Evolutionary conservation across 2,329 filamentous ascomycete genomes (phyloP).

Genomic region (Hypoxylon sp.): DNA sequence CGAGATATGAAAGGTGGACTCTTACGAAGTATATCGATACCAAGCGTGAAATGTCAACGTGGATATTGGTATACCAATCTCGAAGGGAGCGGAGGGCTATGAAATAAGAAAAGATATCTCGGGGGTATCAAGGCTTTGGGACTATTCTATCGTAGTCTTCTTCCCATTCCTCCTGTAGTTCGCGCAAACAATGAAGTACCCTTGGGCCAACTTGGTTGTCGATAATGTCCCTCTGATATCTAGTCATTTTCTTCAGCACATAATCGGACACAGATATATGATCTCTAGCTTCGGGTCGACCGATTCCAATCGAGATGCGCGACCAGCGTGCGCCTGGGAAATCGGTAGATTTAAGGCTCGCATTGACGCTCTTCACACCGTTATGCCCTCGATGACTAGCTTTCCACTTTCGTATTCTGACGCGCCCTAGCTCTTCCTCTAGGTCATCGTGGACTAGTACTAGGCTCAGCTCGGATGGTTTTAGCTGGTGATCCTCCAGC

Average conservation of each 20-base stretch:
- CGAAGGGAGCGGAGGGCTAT: not conserved
- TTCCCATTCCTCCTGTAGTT: conserved; percentile 61
- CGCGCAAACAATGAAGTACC: conserved; percentile 66
- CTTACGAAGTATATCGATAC: not conserved
- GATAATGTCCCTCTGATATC: conserved; percentile 65
- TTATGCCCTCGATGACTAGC: conserved; percentile 80
- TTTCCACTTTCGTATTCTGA: conserved; percentile 75
- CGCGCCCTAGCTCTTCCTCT: conserved; percentile 77
- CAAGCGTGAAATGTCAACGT: not conserved
- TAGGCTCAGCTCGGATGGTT: conserved; percentile 62
- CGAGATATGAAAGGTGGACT: not conserved
- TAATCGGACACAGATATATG: conserved; percentile 78
- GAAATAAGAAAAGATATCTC: too few relatives aligned
- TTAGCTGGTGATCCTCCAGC: conserved; percentile 57
- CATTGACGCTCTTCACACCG: conserved; percentile 77
- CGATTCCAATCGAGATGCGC: conserved; percentile 87
- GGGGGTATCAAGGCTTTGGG: not conserved
- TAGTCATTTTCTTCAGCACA: conserved; percentile 79
- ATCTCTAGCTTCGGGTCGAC: conserved; percentile 80
- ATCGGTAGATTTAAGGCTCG: conserved; percentile 61
- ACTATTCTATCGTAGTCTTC: conserved; percentile 5
- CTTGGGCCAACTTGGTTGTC: conserved; percentile 66
- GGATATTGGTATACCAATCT: not conserved
- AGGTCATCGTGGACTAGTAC: conserved; percentile 93
- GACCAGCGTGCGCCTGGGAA: conserved; percentile 63